These are phyloP conservation scores for Phaeoacremonium minimum DNA, from an alignment of 2,329 filamentous ascomycete genomes.

Conservation along the genomic window DNA sequence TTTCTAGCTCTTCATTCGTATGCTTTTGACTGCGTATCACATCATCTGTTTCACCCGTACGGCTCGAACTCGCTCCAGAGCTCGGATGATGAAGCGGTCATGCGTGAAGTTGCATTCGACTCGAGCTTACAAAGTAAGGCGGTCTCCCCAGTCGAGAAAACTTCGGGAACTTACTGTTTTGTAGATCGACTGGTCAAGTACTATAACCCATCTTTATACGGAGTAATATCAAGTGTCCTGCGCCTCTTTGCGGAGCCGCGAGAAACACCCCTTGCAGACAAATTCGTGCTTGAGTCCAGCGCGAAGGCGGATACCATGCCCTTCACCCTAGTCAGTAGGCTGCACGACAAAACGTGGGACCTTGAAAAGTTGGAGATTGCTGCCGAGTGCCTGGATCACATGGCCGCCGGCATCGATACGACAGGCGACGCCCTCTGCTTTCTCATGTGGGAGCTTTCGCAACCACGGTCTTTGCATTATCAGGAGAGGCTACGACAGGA, in stretches of 20 bases:
- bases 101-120: slow-evolving; percentile 65
- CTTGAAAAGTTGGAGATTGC: slow-evolving; percentile 53
- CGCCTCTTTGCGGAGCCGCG: slow-evolving; percentile 48
- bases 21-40: slow-evolving; percentile 64
- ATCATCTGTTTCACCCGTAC: slow-evolving; percentile 65
- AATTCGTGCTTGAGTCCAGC: slow-evolving; percentile 51
- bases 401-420: slow-evolving; percentile 69
- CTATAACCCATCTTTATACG: slow-evolving; percentile 50
- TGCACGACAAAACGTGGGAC: slow-evolving; percentile 45
- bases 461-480: slow-evolving; percentile 44
- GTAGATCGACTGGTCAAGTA: slow-evolving; percentile 55
- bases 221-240: slow-evolving; percentile 39
- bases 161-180: background rate
- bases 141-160: background rate
- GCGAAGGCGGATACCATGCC: slow-evolving; percentile 37
- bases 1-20: slow-evolving; percentile 54
- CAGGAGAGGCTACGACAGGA: slow-evolving; percentile 52
- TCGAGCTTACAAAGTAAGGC: slow-evolving; percentile 60
- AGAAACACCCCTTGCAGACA: slow-evolving; percentile 53
- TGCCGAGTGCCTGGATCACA: slow-evolving; percentile 67
- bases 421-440: slow-evolving; percentile 68
- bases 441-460: slow-evolving; percentile 67
- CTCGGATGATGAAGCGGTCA: slow-evolving; percentile 55
- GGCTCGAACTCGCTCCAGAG: slow-evolving; percentile 57
- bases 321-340: slow-evolving; percentile 56